Evolutionary conservation across 2,329 filamentous ascomycete species (phyloP), one percentile per base, ranked within the genome.

Genomic region (Chrysosporium keratinophilum): DNA sequence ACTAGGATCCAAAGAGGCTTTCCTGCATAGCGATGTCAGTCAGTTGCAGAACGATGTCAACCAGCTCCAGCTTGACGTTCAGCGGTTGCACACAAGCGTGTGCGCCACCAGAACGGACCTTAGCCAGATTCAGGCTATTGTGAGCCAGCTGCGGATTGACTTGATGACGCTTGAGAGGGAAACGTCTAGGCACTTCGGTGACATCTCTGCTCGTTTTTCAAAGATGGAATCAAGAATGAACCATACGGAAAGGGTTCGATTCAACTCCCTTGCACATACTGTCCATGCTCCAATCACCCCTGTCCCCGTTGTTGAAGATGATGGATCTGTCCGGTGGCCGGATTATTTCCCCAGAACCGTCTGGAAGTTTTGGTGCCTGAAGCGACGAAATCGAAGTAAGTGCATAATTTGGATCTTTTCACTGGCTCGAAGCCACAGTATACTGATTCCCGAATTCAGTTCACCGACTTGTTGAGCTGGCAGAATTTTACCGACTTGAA

Each of bases 291-390:
- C 67, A 15, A 69, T 71, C 41, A 69, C 61, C 7, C 60, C 66
- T 28, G 67, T 71, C 2, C 69, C 69, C 1, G 56, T 66, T 31
- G 60, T 71, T 31, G 60, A 63, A 39, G 62, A 64, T 6, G 66
- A 71, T 56, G 69, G 69, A 11, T 58, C 65, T 5, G 55, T 71
- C 15, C 60, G 61, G 42, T 70, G 63, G 61, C 69, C 69, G 3
- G 58, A 66, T 33, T 70, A 67, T 49, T 71, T 71, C 42, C 69
- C 69, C 17, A 57, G 62, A 31, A 69, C 67, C 1, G 67, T 71
- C 6, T 70, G 68, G 69, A 63, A 67, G 42, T 71, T 71, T 54
- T 71, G 69, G 69, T 69, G 67, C 55, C 58, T 71, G 51, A 71
- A 71, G 61, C 69, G 69, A 60, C 62, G 64, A 58, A 71, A 65